Evolutionary conservation across 345 rosid species (phyloP), one percentile per base, ranked within the genome.

Genomic region (Heritiera fomes): DNA sequence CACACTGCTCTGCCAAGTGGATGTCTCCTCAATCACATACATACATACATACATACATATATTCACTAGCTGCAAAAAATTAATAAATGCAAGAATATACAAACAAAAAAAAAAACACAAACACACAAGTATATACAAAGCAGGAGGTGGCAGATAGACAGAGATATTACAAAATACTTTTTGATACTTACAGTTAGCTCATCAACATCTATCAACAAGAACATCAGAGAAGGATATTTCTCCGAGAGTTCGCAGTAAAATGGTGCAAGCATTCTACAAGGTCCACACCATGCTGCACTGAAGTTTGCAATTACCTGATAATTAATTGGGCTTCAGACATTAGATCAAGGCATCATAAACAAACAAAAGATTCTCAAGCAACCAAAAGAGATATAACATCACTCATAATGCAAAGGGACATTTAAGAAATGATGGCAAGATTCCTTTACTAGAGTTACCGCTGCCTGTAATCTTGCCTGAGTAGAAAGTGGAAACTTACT

Each of bases 221-320:
- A 92, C 90, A 91, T 87, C 14, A 94, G 73, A 47, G 91, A 84
- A 80, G 89, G 80, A 80, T 92, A 81, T 83, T 90, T 90, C 87
- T 92, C 90, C 2, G 98, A 91, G 75, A 94, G 88, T 50, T 91
- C 97, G 5, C 83, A 47, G 83, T 61, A 91, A 72, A 84, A 86
- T 62, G 94, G 91, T 0, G 98, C 97, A 23, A 92, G 87, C 80
- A 89, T 71, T 81, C 86, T 89, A 84, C 96, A 90, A 15, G 97
- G 98, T 68, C 94, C 93, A 83, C 98, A 91, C 98, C 98, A 94
- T 34, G 91, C 81, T 3, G 98, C 96, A 55, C 96, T 92, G 87
- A 94, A 94, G 87, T 94, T 94, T 46, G 91, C 97, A 76, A 92
- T 28, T 69, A 90, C 90, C 97, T 94, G 91, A 82, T 71, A 46